Evolutionary conservation across 495 filamentous ascomycete genomes (phyloP).

Genomic region (Glonium stellatum): DNA sequence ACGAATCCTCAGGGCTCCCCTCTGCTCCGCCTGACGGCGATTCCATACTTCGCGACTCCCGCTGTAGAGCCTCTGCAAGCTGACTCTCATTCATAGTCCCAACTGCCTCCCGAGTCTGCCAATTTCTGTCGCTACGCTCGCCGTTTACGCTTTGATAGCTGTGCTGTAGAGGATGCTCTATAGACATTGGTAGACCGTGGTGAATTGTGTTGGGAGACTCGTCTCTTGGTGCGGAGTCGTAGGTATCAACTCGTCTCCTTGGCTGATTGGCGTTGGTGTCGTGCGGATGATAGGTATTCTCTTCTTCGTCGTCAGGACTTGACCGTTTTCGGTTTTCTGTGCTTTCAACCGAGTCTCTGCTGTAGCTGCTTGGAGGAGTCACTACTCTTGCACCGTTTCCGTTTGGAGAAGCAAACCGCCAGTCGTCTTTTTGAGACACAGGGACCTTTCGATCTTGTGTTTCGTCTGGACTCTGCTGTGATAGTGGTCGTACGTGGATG

Average conservation of each 20-base stretch:
- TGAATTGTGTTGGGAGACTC: constrained; percentile 6
- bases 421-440: constrained; percentile 9
- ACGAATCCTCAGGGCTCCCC: not conserved
- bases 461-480: constrained; percentile 3
- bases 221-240: constrained; percentile 5
- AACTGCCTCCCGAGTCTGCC: constrained; percentile 7
- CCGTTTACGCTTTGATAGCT: constrained; percentile 13
- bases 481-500: constrained; percentile 14
- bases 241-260: constrained; percentile 15
- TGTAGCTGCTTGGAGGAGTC: constrained; percentile 9
- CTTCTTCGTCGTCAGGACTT: constrained; percentile 15
- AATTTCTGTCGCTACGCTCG: constrained; percentile 14
- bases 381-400: constrained; percentile 11
- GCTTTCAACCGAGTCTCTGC: constrained; percentile 2
- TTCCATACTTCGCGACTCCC: constrained; percentile 16
- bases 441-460: constrained; percentile 9
- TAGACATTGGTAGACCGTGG: constrained; percentile 4
- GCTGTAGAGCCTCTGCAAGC: constrained; percentile 12
- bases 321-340: constrained; percentile 24
- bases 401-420: constrained; percentile 2
- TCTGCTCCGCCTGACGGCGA: not conserved
- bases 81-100: constrained; percentile 1
- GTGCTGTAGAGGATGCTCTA: constrained; percentile 12
- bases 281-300: constrained; percentile 3
- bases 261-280: constrained; percentile 1